Conservation (phyloP, 106 monocot genomes). For the Agapanthus africanus region DNA sequence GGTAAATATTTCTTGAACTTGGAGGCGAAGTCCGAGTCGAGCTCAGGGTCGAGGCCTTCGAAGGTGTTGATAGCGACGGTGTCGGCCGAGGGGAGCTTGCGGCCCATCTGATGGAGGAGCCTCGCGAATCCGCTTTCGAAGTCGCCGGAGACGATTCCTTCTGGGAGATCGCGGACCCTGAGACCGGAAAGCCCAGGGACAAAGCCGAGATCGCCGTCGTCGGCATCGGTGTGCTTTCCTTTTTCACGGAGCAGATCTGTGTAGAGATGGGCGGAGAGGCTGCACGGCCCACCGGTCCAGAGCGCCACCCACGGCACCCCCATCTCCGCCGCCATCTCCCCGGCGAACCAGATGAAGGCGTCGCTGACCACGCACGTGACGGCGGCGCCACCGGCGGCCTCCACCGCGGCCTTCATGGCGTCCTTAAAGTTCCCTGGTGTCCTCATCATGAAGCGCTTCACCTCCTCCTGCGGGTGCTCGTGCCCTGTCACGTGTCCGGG, state of each 20-base stretch:
- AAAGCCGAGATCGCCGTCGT: slow-evolving; percentile 16
- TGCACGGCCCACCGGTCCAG: slow-evolving; percentile 24
- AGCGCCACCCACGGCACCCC: slow-evolving; percentile 27
- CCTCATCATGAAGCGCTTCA: slow-evolving; percentile 13
- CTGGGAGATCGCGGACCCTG: slow-evolving; percentile 33
- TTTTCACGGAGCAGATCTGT: slow-evolving; percentile 23
- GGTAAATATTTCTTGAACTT: slow-evolving; percentile 24
- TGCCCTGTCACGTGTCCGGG: not conserved
- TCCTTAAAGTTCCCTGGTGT: slow-evolving; percentile 12
- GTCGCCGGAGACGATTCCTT: slow-evolving; percentile 33
- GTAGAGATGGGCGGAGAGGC: slow-evolving; percentile 19
- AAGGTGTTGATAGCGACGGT: slow-evolving; percentile 38
- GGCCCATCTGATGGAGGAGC: slow-evolving; percentile 31
- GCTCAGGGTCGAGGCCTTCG: slow-evolving; percentile 21
- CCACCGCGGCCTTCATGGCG: slow-evolving; percentile 12
- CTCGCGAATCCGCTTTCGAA: slow-evolving; percentile 12
- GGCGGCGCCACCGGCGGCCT: not conserved
- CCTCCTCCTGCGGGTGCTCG: slow-evolving; percentile 17
- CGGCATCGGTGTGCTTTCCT: not conserved
- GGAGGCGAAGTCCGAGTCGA: slow-evolving; percentile 10
- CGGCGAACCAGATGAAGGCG: slow-evolving; percentile 29
- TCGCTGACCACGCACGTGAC: slow-evolving; percentile 30
- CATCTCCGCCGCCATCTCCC: slow-evolving; percentile 24
- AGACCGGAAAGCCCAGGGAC: slow-evolving; percentile 25
- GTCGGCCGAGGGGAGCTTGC: slow-evolving; percentile 15